These are phyloP conservation scores for Annona cherimola DNA, from an alignment of 164 flowering plant genomes.

Conservation along the genomic window DNA sequence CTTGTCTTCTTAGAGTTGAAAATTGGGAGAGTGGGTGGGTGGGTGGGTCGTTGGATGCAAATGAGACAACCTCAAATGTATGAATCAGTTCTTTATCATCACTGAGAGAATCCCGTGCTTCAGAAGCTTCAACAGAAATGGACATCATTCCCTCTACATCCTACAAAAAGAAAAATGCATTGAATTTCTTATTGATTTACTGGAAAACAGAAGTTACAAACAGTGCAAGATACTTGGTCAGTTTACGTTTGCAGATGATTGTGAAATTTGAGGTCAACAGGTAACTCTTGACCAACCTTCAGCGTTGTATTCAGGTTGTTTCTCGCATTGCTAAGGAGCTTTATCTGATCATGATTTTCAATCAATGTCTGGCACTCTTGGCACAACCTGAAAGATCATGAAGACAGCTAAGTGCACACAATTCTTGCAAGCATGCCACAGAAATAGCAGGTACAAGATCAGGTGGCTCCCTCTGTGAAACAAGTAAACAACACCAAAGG, in stretches of 20 bases:
- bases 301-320: conserved; percentile 88
- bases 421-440: not conserved
- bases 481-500: not conserved
- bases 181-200: not conserved
- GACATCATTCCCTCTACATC: conserved; percentile 99
- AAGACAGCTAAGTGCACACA: not conserved
- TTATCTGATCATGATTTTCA: conserved; percentile 97
- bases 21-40: not conserved
- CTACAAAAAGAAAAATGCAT: conserved; percentile 30
- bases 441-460: not conserved
- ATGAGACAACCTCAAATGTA: conserved; percentile 72
- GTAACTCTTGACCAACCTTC: conserved; percentile 47
- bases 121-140: conserved; percentile 95
- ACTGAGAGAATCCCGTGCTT: conserved; percentile 77
- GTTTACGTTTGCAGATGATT: not conserved
- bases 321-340: conserved; percentile 96
- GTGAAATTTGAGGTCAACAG: not conserved
- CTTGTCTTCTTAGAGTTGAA: no score
- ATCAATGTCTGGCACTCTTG: conserved; percentile 96
- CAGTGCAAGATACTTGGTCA: not conserved
- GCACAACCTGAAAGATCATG: conserved; percentile 59
- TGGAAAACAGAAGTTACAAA: not conserved
- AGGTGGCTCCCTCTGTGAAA: not conserved
- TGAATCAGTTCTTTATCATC: conserved; percentile 92
- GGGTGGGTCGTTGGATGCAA: not conserved